phyloP scores from a whole-genome alignment of 2,329 filamentous ascomycete genomes.

The Pseudogymnoascus pannorum region DNA sequence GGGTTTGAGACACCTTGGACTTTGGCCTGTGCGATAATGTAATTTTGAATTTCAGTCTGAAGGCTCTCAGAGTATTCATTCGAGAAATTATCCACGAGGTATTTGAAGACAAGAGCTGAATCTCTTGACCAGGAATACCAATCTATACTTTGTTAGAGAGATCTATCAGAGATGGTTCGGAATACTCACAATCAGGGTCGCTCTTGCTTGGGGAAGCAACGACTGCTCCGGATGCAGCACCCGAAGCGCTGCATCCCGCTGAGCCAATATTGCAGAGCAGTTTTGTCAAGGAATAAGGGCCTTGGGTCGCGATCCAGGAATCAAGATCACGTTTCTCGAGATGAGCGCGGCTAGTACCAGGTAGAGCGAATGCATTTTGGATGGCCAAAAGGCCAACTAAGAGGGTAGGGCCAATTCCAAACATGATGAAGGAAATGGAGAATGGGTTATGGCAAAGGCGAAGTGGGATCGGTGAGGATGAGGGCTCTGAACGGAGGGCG shows the following conservation, averaged over 20 bases:
- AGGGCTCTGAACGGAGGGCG: conserved; percentile 12
- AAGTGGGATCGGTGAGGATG: conserved; percentile 19
- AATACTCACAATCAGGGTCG: conserved; percentile 48
- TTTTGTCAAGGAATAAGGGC: conserved; percentile 42
- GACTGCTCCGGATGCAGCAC: conserved; percentile 44
- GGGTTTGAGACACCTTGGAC: conserved; percentile 54
- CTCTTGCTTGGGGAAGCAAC: conserved; percentile 48
- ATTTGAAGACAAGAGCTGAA: conserved; percentile 62
- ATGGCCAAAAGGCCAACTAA: conserved; percentile 45
- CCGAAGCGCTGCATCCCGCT: conserved; percentile 41
- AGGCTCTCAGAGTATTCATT: conserved; percentile 43
- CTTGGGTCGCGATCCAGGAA: conserved; percentile 45
- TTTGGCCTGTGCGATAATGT: conserved; percentile 56
- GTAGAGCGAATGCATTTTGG: conserved; percentile 43
- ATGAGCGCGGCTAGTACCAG: conserved; percentile 29
- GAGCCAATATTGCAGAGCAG: conserved; percentile 55
- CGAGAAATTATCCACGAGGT: conserved; percentile 57
- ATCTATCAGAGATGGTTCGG: conserved; percentile 13
- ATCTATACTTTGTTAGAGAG: conserved; percentile 40
- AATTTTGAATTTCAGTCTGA: conserved; percentile 54
- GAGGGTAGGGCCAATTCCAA: conserved; percentile 42
- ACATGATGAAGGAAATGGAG: conserved; percentile 37
- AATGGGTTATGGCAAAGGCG: conserved; percentile 10
- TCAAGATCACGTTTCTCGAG: conserved; percentile 43
- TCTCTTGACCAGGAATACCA: conserved; percentile 77